A percentile compares a stretch with the other conserved stretches of the same genome.
phyloP scores from a whole-genome alignment of 116 monocot genomes.

The Zostera marina region DNA sequence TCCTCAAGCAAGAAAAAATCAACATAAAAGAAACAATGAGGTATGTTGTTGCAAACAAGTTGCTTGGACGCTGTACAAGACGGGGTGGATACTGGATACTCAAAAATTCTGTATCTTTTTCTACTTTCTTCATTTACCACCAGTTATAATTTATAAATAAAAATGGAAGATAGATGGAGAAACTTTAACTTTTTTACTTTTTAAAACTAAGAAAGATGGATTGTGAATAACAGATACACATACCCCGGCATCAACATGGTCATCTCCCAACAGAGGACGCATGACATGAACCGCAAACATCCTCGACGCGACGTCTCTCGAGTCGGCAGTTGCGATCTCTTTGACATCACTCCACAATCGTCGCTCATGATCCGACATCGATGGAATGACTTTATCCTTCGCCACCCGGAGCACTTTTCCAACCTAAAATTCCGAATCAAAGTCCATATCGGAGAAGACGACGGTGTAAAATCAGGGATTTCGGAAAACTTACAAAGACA shows the following conservation, averaged over 20 bases:
- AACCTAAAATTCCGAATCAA: slow-evolving; percentile 22
- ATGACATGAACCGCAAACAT: slow-evolving; percentile 36
- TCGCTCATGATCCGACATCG: slow-evolving; percentile 42
- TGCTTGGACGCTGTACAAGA: too few relatives aligned
- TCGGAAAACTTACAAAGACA: slow-evolving; percentile 24
- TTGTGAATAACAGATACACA: not conserved
- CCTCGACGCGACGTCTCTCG: slow-evolving; percentile 37
- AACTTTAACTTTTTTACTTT: too few relatives aligned
- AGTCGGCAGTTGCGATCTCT: slow-evolving; percentile 31
- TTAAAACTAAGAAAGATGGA: too few relatives aligned
- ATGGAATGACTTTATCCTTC: slow-evolving; percentile 27
- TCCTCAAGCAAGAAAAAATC: too few relatives aligned
- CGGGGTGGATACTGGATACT: too few relatives aligned
- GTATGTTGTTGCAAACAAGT: too few relatives aligned
- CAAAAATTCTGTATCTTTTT: too few relatives aligned
- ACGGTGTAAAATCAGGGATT: not conserved
- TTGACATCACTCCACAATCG: slow-evolving; percentile 43
- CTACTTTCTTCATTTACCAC: too few relatives aligned
- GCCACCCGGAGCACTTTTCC: slow-evolving; percentile 70
- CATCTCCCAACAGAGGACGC: slow-evolving; percentile 40
- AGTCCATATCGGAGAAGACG: not conserved
- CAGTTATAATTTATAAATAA: too few relatives aligned
- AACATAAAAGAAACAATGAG: too few relatives aligned
- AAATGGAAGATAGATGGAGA: too few relatives aligned
- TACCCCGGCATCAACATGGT: slow-evolving; percentile 75